Conservation (phyloP, 2,329 filamentous ascomycete genomes). For the Calonectria pseudoturangicola region DNA sequence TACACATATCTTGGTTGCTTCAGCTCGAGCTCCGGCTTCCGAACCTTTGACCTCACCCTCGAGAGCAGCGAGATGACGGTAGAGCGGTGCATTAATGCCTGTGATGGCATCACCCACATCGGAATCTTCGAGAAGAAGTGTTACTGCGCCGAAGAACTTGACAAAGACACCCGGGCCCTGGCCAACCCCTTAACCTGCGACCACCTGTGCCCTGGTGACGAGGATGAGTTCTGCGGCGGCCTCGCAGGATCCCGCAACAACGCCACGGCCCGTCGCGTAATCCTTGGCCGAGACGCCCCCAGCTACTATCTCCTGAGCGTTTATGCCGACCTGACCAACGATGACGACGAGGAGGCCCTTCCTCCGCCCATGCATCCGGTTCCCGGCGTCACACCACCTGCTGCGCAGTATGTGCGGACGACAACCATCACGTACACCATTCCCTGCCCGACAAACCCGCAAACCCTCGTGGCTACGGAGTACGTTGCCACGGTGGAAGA, state of each 20-base stretch:
- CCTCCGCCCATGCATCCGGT: slow-evolving; percentile 60
- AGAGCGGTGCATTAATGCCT: slow-evolving; percentile 62
- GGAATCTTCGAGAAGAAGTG: slow-evolving; percentile 65
- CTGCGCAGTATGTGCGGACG: slow-evolving; percentile 31
- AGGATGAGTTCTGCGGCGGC: slow-evolving; percentile 65
- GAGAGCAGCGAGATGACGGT: slow-evolving; percentile 63
- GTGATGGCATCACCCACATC: slow-evolving; percentile 60
- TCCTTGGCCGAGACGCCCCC: slow-evolving; percentile 55
- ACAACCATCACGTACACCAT: slow-evolving; percentile 53
- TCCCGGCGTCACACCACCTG: not conserved
- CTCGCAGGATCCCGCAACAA: slow-evolving; percentile 42
- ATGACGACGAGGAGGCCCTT: slow-evolving; percentile 50
- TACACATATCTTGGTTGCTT: slow-evolving; percentile 66
- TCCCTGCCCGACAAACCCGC: slow-evolving; percentile 57
- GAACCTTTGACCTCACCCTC: slow-evolving; percentile 57
- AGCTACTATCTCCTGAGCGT: slow-evolving; percentile 63
- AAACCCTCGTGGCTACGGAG: slow-evolving; percentile 56
- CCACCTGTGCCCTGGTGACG: slow-evolving; percentile 64
- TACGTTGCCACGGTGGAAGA: slow-evolving; percentile 58
- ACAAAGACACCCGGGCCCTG: slow-evolving; percentile 62
- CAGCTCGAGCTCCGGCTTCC: slow-evolving; percentile 60
- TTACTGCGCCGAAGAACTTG: slow-evolving; percentile 67
- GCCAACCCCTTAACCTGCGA: slow-evolving; percentile 56
- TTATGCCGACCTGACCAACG: slow-evolving; percentile 62
- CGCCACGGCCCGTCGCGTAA: slow-evolving; percentile 37